Evolutionary conservation across 75 land plant genomes (phyloP).

Genomic region (Pseudotsuga menziesii): DNA sequence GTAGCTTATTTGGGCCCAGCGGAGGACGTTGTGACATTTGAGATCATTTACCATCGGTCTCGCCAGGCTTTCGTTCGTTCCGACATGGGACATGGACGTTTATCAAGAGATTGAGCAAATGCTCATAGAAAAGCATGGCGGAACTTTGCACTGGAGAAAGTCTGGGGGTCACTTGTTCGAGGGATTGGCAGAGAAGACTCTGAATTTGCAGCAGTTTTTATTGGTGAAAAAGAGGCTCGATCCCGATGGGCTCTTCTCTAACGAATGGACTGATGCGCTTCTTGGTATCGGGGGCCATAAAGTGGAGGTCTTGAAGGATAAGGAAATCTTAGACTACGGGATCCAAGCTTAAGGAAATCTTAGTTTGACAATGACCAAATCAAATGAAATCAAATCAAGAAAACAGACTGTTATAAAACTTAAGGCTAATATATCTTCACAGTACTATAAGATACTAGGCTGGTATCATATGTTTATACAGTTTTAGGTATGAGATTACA

Average conservation of each 20-base stretch:
- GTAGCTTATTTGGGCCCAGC: constrained; percentile 15
- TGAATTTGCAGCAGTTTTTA: constrained; percentile 11
- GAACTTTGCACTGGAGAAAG: constrained; percentile 30
- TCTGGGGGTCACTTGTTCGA: constrained; percentile 19
- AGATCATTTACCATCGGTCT: constrained; percentile 15
- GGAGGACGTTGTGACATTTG: constrained; percentile 20
- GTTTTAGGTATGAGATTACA: no score
- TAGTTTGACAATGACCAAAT: no score
- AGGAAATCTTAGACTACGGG: no score
- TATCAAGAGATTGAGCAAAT: constrained; percentile 33
- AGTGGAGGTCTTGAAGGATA: background rate
- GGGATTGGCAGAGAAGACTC: background rate
- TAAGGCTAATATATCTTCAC: no score
- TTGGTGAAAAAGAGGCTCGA: constrained; percentile 19
- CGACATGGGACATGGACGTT: constrained; percentile 24
- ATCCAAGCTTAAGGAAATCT: no score
- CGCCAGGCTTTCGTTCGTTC: background rate
- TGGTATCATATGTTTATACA: no score
- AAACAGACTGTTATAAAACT: no score
- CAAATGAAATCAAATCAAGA: no score
- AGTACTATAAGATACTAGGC: no score
- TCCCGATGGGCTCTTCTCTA: constrained; percentile 28
- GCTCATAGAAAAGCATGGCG: constrained; percentile 20
- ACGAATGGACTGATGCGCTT: constrained; percentile 25
- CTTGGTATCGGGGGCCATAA: background rate